These are phyloP conservation scores for Ogataea paraovalis DNA, from an alignment of 805 yeast genomes.

Conservation along the genomic window DNA sequence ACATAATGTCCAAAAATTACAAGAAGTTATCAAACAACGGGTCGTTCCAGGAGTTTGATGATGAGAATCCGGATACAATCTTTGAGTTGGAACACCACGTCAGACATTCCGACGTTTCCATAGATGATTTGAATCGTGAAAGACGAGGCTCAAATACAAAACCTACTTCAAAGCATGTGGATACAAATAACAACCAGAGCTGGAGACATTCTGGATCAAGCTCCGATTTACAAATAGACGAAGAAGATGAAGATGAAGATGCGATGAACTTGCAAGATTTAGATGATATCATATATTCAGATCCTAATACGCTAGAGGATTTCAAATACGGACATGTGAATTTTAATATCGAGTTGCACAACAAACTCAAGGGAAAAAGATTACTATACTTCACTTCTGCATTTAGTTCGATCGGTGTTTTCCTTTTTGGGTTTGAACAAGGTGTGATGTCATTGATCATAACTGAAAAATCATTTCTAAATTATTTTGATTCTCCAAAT, in stretches of 20 bases:
- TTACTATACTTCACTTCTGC: constrained; percentile 25
- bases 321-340: constrained; percentile 17
- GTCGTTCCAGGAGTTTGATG: constrained; percentile 8
- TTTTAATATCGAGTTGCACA: constrained; percentile 14
- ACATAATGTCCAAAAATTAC: constrained; percentile 7
- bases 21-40: constrained; percentile 9
- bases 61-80: constrained; percentile 11
- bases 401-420: constrained; percentile 33
- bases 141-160: constrained; percentile 4
- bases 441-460: constrained; percentile 78
- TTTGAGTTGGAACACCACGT: constrained; percentile 9
- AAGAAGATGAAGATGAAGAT: constrained; percentile 11
- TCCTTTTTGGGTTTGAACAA: constrained; percentile 69
- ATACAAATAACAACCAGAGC: constrained; percentile 1
- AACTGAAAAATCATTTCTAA: constrained; percentile 63
- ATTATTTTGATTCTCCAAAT: constrained; percentile 66
- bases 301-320: constrained; percentile 1
- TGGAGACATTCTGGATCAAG: not conserved
- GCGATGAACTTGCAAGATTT: not conserved
- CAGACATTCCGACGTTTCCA: constrained; percentile 2
- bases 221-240: not conserved
- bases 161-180: constrained; percentile 10
- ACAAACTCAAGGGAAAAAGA: constrained; percentile 20
- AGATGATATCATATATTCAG: constrained; percentile 1
- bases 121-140: not conserved